These are phyloP conservation scores for Syncephalastrum sp. DNA, from an alignment of 371 early-diverging fungal species.

Conservation along the genomic window DNA sequence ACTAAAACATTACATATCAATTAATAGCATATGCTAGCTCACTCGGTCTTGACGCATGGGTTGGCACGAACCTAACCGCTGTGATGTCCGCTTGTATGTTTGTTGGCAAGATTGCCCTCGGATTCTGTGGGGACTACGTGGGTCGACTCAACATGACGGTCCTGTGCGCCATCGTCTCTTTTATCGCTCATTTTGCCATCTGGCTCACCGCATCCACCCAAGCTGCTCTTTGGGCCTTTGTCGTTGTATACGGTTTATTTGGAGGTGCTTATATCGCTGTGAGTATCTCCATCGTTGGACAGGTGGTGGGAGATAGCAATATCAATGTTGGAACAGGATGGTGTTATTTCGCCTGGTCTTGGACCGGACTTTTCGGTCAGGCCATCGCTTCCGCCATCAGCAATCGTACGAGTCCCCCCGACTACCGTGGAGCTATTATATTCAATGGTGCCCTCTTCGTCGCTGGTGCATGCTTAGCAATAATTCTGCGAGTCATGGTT, in stretches of 20 bases:
- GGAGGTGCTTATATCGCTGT: constrained; percentile 51
- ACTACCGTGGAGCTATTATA: constrained; percentile 18
- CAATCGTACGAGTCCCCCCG: constrained; percentile 11
- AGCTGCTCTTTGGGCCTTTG: constrained; percentile 34
- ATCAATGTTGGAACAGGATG: too few relatives aligned
- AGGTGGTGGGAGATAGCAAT: too few relatives aligned
- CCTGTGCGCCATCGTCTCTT: constrained; percentile 37
- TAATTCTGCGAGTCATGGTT: constrained; percentile 20
- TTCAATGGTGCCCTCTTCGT: constrained; percentile 20
- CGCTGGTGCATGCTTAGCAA: constrained; percentile 24
- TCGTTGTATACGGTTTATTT: constrained; percentile 49
- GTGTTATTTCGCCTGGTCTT: too few relatives aligned
- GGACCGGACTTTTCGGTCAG: too few relatives aligned
- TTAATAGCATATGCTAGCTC: constrained; percentile 25
- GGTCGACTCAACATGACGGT: constrained; percentile 57
- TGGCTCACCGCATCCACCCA: constrained; percentile 33
- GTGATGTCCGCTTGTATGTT: constrained; percentile 48
- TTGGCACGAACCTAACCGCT: constrained; percentile 38
- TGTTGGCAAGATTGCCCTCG: constrained; percentile 47
- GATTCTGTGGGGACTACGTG: constrained; percentile 47
- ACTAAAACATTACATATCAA: background rate
- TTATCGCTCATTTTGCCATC: constrained; percentile 34
- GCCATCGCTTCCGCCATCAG: constrained; percentile 47
- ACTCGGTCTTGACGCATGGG: constrained; percentile 26
- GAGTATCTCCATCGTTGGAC: background rate